Evolutionary conservation across 177 flowering plant genomes (phyloP).

Genomic region (Vitis hybrid): DNA sequence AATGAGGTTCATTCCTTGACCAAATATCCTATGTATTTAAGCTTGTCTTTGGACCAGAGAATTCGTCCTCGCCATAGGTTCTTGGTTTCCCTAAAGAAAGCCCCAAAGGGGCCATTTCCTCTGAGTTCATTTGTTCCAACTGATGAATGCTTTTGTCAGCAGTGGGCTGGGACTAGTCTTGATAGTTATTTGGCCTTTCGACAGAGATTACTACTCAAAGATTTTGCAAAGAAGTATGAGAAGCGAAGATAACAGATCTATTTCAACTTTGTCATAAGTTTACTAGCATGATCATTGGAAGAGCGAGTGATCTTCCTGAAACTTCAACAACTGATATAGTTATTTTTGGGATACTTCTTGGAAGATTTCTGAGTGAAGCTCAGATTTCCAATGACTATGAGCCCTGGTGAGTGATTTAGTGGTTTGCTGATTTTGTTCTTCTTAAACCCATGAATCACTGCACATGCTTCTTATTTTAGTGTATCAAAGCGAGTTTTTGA

Average conservation of each 20-base stretch:
- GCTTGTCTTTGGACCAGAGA: conserved; percentile 92
- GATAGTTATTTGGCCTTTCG: conserved; percentile 82
- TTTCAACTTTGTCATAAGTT: conserved; percentile 1
- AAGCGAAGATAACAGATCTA: conserved; percentile 24
- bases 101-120: conserved; percentile 94
- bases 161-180: conserved; percentile 90
- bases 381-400: conserved; percentile 4
- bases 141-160: conserved; percentile 88
- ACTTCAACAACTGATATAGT: background rate
- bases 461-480: background rate
- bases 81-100: conserved; percentile 83
- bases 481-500: background rate
- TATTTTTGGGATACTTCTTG: conserved; percentile 8
- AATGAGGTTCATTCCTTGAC: conserved; percentile 83
- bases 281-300: conserved; percentile 9
- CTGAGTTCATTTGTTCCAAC: conserved; percentile 85
- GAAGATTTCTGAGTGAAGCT: conserved; percentile 1
- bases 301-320: conserved; percentile 2
- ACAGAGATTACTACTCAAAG: conserved; percentile 65
- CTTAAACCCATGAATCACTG: background rate
- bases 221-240: conserved; percentile 76
- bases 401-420: background rate
- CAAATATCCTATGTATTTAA: conserved; percentile 88
- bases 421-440: background rate
- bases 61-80: conserved; percentile 96